Base-by-base conservation (phyloP, 768 basidiomycete species). In the Macrolepiota albuminosa region DNA sequence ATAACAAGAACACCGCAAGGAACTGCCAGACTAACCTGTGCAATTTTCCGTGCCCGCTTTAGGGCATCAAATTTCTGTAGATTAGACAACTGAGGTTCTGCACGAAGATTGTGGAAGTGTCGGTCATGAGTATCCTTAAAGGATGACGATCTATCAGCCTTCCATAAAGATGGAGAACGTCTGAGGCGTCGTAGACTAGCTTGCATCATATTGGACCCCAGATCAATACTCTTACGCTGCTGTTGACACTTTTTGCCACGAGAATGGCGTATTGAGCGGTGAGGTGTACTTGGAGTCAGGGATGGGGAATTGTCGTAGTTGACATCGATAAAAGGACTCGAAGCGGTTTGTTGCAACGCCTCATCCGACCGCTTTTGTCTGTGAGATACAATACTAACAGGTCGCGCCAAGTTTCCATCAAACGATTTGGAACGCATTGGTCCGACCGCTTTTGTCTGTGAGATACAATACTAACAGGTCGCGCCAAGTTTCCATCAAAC, bases 11-110 rank as follows among this genome's bases (percentile, higher is more conserved):
- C 59, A 42, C 59, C 54, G 51, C 58, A 57, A 29, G 14, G 4
- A 39, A 36, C 21, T 56, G 6, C n/a, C 11, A 14, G 7, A 58
- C 58, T 34, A 63, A 84, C 83, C 75, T 82, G 78, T 6, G 76
- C 68, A 71, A 84, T 78, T 69, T 84, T 84, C 60, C 76, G 68
- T 34, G 79, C 81, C 34, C 81, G 76, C 61, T 73, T 75, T 57
- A 84, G 73, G 55, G 74, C 76, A 58, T 76, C 59, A 9, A 71
- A 66, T 56, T 76, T 70, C 64, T 81, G 75, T 50, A 65, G 51
- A 36, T 60, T 59, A 57, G 55, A 59, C 24, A 64, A 42, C 16
- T 55, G 64, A 29, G 64, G 52, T 36, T 61, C 59, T 42, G 64
- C 53, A 7, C 56, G 55, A 45, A 64, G 56, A 46, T 62, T 45